Percentiles rank a stretch among this genome's conserved stretches.
Evolutionary conservation across 2,329 filamentous ascomycete genomes (phyloP).

Genomic region (Epichloe baconii): DNA sequence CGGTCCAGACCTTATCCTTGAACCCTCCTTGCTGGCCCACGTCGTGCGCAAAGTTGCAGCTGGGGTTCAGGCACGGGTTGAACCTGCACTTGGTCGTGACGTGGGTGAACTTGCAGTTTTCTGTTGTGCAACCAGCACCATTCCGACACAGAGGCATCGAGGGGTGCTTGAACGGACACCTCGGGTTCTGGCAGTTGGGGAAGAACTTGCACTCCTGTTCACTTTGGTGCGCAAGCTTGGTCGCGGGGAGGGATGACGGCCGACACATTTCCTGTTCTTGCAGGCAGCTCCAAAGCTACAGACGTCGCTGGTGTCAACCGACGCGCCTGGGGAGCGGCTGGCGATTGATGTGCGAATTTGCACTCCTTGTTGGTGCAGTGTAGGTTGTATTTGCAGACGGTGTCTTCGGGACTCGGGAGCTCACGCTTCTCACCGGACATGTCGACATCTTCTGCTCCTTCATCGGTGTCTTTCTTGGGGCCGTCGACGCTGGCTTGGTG

Average conservation of each 20-base stretch:
- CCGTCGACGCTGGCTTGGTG: constrained; percentile 22
- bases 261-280: constrained; percentile 91
- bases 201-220: constrained; percentile 85
- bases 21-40: constrained; percentile 80
- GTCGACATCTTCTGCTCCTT: constrained; percentile 48
- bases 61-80: constrained; percentile 81
- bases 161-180: constrained; percentile 83
- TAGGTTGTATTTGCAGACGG: constrained; percentile 79
- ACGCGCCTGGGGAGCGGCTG: constrained; percentile 68
- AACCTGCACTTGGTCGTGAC: constrained; percentile 75
- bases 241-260: constrained; percentile 79
- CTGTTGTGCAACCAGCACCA: constrained; percentile 70
- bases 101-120: constrained; percentile 85
- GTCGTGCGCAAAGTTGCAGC: constrained; percentile 78
- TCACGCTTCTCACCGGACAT: constrained; percentile 41
- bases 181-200: constrained; percentile 78
- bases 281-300: constrained; percentile 84
- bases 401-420: constrained; percentile 47
- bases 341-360: constrained; percentile 87
- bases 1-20: constrained; percentile 83
- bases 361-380: constrained; percentile 81
- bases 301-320: constrained; percentile 65
- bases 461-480: constrained; percentile 19
- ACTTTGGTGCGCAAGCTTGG: constrained; percentile 62
- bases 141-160: constrained; percentile 80